phyloP scores from a whole-genome alignment of 768 basidiomycete species.

The Termitomyces sp. region DNA sequence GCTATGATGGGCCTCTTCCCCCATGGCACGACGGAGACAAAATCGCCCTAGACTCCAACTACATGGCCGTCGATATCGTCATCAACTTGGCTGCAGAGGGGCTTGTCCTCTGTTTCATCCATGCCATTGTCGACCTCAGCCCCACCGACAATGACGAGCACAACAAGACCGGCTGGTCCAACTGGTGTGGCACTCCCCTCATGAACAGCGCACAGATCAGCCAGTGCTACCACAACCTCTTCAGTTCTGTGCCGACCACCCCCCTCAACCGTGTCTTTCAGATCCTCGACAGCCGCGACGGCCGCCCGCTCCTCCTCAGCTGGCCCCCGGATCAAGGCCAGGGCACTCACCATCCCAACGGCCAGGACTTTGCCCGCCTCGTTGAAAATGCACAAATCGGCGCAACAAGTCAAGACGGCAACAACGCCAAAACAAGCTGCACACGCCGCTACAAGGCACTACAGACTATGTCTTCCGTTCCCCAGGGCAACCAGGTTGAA shows the following conservation, averaged over 20 bases:
- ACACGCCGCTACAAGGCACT: slow-evolving; percentile 77
- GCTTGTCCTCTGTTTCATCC: slow-evolving; percentile 84
- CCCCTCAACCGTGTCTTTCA: slow-evolving; percentile 69
- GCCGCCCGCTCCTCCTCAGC: slow-evolving; percentile 55
- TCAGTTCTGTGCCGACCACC: slow-evolving; percentile 46
- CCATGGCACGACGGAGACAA: slow-evolving; percentile 65
- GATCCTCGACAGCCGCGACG: slow-evolving; percentile 59
- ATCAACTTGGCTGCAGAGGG: slow-evolving; percentile 87
- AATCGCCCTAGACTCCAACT: slow-evolving; percentile 62
- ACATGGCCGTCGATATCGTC: slow-evolving; percentile 85
- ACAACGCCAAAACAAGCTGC: slow-evolving; percentile 80
- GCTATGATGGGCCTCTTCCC: slow-evolving; percentile 48
- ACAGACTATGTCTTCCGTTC: slow-evolving; percentile 36
- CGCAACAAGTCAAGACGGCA: slow-evolving; percentile 39
- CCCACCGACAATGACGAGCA: slow-evolving; percentile 68
- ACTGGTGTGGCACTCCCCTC: slow-evolving; percentile 80
- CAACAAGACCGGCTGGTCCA: slow-evolving; percentile 73
- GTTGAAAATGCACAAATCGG: slow-evolving; percentile 66
- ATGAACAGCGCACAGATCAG: slow-evolving; percentile 55
- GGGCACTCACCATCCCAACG: slow-evolving; percentile 24
- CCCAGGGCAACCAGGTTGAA: slow-evolving; percentile 59
- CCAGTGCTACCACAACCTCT: slow-evolving; percentile 53
- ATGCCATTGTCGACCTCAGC: slow-evolving; percentile 72
- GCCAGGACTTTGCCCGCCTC: slow-evolving; percentile 49
- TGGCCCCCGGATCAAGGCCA: slow-evolving; percentile 70